A percentile compares a stretch with the other conserved stretches of the same genome.
Conservation (phyloP, 768 basidiomycete genomes). For the Pisolithus marmoratus region DNA sequence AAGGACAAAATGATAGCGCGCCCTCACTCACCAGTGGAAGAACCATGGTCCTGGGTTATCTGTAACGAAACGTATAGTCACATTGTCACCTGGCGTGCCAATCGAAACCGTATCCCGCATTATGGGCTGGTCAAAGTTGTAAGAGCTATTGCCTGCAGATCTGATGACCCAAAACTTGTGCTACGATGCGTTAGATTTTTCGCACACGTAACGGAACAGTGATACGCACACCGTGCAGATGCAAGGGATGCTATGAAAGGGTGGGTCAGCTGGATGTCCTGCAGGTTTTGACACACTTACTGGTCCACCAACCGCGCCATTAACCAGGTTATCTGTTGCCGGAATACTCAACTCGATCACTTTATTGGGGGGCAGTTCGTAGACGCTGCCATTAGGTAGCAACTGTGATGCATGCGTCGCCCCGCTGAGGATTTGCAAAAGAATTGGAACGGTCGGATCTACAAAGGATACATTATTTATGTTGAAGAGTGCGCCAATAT, state of each 20-base stretch:
- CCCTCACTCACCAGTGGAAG: slow-evolving; percentile 13
- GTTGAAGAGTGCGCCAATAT: slow-evolving; percentile 24
- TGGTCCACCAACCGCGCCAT: neutral
- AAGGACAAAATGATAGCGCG: neutral
- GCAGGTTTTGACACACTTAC: neutral
- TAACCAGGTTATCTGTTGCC: slow-evolving; percentile 22
- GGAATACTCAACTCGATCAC: slow-evolving; percentile 42
- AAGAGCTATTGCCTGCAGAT: slow-evolving; percentile 31
- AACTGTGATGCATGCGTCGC: slow-evolving; percentile 29
- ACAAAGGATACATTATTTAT: slow-evolving; percentile 29
- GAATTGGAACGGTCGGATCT: slow-evolving; percentile 33
- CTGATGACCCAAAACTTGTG: slow-evolving; percentile 42
- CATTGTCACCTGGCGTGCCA: slow-evolving; percentile 15
- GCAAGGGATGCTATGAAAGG: slow-evolving; percentile 10
- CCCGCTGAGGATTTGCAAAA: slow-evolving; percentile 39
- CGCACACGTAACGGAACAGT: neutral
- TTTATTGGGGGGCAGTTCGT: slow-evolving; percentile 34
- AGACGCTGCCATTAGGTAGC: slow-evolving; percentile 38
- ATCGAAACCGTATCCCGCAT: slow-evolving; percentile 40
- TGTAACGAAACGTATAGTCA: slow-evolving; percentile 42
- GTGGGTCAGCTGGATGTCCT: neutral
- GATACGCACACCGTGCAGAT: slow-evolving; percentile 10
- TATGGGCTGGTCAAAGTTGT: slow-evolving; percentile 50
- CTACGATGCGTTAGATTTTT: slow-evolving; percentile 14
- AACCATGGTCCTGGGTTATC: slow-evolving; percentile 48